phyloP scores from a whole-genome alignment of 2,329 filamentous ascomycete species.

The Aspergillus brunneoviolaceus region DNA sequence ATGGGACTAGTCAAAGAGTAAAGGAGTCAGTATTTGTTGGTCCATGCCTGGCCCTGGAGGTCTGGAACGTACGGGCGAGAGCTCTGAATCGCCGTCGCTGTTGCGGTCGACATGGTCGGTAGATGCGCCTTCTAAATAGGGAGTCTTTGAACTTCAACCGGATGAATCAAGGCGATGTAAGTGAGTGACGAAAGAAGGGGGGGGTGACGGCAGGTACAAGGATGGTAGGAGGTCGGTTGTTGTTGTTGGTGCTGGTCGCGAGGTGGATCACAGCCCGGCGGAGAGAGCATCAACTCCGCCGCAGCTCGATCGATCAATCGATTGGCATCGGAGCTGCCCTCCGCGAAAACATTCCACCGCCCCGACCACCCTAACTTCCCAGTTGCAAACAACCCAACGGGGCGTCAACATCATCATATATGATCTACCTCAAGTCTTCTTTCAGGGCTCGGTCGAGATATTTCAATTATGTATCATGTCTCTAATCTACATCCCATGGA shows the following conservation, averaged over 20 bases:
- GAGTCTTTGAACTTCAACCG: too few relatives aligned
- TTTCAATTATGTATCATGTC: background rate
- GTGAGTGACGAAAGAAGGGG: background rate
- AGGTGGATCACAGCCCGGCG: background rate
- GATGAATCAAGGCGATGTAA: background rate
- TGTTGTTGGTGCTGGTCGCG: background rate
- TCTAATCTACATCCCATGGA: background rate
- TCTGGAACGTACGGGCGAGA: slow-evolving; percentile 59
- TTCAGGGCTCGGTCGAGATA: background rate
- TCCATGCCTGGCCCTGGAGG: background rate
- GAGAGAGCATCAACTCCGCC: too few relatives aligned
- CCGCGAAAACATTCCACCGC: slow-evolving; percentile 34
- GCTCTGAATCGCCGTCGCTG: slow-evolving; percentile 72
- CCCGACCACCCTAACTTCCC: background rate
- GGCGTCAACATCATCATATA: too few relatives aligned
- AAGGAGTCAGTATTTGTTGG: background rate
- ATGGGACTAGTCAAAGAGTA: slow-evolving; percentile 57
- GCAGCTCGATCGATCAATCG: background rate
- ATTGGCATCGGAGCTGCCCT: background rate
- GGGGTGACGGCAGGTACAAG: background rate
- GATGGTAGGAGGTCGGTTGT: background rate
- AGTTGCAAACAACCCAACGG: background rate
- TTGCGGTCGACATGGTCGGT: slow-evolving; percentile 75
- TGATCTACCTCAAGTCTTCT: too few relatives aligned
- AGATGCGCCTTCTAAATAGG: background rate